Base-by-base conservation (phyloP, 2,329 filamentous ascomycete genomes). In the Waltergamsia citrina region DNA sequence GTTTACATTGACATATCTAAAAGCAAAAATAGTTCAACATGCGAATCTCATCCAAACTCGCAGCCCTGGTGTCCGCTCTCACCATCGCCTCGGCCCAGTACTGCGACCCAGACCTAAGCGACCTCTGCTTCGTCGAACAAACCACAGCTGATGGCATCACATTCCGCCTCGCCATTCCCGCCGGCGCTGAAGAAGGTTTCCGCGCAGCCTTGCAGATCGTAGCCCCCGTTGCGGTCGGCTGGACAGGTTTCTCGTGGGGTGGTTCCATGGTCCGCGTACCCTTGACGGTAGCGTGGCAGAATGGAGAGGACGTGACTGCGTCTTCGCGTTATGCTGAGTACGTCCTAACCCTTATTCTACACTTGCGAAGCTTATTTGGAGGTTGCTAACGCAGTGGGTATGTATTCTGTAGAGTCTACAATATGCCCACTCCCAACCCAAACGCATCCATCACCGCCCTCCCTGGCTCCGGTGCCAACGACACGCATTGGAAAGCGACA, bases 241-340 rank as follows among this genome's bases (percentile, higher is more conserved):
- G 63, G 63, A 54, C 57, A 3, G 63, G 60, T 3, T 43, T 66
- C 14, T 53, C 61, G 8, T 66, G 61, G 61, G 62, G 60, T 16
- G 61, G 60, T 5, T 51, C 52, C 10, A 67, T 66, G 63, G 53
- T 57, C 5, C 59, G 62, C 37, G 57, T 57, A 27, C 63, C 63
- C 3, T 46, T 66, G 1, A 53, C 58, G 2, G 39, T 66, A 17
- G 54, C 54, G 4, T 67, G 63, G 63, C 39, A 50, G 15, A 62
- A 60, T 39, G 59, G 53, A n/a, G 51, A 47, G 7, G 54, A 47
- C 14, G 56, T 53, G 8, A 51, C 57, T 2, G 51, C 56, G 12
- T 56, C 30, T 16, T 22, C 30, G 9, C 12, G 30, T 21, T n/a
- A 22, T 21, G n/a, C 30, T n/a, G 17, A 21, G 30, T 17, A 44